Percentiles rank a stretch among this genome's conserved stretches.
Conservation (phyloP, 2,329 filamentous ascomycete genomes). For the Pseudogymnoascus sp. region DNA sequence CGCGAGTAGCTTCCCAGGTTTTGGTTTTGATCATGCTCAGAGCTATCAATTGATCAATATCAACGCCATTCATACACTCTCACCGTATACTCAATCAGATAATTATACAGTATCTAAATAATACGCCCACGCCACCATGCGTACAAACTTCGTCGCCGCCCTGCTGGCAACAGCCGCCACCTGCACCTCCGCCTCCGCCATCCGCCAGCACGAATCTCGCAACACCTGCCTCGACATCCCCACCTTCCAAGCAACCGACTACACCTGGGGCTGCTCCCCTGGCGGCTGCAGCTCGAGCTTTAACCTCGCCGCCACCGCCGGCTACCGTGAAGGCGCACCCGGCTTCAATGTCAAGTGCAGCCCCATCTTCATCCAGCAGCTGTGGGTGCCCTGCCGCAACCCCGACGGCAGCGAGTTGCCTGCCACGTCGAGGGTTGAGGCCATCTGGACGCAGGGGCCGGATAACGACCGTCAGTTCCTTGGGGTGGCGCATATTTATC, state of each 20-base stretch:
- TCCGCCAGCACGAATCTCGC: background rate
- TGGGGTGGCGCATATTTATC: conserved; percentile 20
- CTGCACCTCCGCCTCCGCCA: background rate
- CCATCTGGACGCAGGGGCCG: conserved; percentile 19
- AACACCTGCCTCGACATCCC: background rate
- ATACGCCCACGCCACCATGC: background rate
- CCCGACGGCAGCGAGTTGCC: conserved; percentile 10
- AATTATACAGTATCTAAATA: background rate
- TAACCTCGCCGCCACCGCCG: conserved; percentile 18
- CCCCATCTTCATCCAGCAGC: conserved; percentile 20
- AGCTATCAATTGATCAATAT: background rate
- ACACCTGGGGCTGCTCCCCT: conserved; percentile 19
- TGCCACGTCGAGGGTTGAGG: conserved; percentile 15
- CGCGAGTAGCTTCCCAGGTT: background rate
- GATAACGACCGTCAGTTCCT: conserved; percentile 18
- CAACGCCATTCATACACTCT: background rate
- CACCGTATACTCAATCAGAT: background rate
- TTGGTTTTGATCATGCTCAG: background rate
- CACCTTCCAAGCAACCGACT: background rate
- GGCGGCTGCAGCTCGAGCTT: conserved; percentile 22
- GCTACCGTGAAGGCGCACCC: conserved; percentile 20
- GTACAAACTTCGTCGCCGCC: background rate
- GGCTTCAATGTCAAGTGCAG: conserved; percentile 23
- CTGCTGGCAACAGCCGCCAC: background rate
- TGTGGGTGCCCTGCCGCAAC: conserved; percentile 20